A percentile compares a stretch with the other conserved stretches of the same genome.
phyloP scores from a whole-genome alignment of 2,329 filamentous ascomycete genomes.

The Penicillium sp. region DNA sequence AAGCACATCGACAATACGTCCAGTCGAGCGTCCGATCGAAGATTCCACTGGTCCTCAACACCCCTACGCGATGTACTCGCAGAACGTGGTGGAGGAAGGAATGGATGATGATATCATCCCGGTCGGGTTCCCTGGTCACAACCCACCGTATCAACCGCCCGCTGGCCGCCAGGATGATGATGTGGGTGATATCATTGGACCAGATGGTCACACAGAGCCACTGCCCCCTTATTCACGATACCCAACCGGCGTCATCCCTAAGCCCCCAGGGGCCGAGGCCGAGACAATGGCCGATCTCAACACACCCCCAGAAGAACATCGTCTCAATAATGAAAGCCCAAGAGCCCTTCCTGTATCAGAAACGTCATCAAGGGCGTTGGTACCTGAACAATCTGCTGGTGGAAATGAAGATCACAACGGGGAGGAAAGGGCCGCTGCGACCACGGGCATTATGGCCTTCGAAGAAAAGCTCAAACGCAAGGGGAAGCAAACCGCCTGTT shows the following conservation, averaged over 20 bases:
- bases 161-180: constrained; percentile 72
- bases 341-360: constrained; percentile 31
- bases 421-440: constrained; percentile 23
- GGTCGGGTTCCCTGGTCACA: constrained; percentile 72
- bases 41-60: constrained; percentile 71
- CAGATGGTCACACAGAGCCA: constrained; percentile 86
- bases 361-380: constrained; percentile 33
- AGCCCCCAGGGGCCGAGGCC: constrained; percentile 48
- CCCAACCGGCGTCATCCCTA: constrained; percentile 69
- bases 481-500: constrained; percentile 46
- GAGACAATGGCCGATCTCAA: constrained; percentile 31
- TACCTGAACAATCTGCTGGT: constrained; percentile 19
- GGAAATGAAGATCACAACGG: constrained; percentile 15
- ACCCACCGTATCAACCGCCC: constrained; percentile 68
- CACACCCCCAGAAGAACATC: constrained; percentile 53
- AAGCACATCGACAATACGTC: constrained; percentile 69
- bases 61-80: constrained; percentile 83
- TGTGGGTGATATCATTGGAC: constrained; percentile 80
- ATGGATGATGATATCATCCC: constrained; percentile 54
- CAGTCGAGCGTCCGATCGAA: constrained; percentile 59
- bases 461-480: constrained; percentile 49
- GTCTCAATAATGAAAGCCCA: constrained; percentile 41
- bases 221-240: constrained; percentile 90
- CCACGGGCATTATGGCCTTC: constrained; percentile 42
- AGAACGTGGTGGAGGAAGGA: constrained; percentile 69